phyloP scores from a whole-genome alignment of 2,329 filamentous ascomycete genomes.

The Venturia carpophila region DNA sequence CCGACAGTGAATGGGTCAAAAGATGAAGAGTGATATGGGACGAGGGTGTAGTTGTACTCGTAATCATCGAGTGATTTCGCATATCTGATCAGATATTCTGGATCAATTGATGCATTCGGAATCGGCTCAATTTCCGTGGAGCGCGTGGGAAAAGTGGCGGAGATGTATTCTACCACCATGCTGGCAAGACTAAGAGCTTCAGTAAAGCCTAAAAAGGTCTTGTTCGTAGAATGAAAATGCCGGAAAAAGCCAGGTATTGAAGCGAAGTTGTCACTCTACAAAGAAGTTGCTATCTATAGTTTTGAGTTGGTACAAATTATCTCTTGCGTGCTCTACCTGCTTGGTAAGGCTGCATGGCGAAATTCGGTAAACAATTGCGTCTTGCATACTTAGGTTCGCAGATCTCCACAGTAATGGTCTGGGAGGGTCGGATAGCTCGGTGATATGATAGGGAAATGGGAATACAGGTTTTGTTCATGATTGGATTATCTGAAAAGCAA shows the following conservation, averaged over 20 bases:
- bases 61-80: constrained; percentile 52
- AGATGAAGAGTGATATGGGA: constrained; percentile 50
- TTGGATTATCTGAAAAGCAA: too few species aligned
- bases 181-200: not conserved
- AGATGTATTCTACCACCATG: constrained; percentile 46
- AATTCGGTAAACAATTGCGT: constrained; percentile 6
- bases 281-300: not conserved
- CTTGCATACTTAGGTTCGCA: constrained; percentile 10
- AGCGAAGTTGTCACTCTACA: too few species aligned
- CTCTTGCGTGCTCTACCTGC: too few species aligned
- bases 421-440: not conserved
- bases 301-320: too few species aligned
- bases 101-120: constrained; percentile 45
- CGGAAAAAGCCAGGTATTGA: not conserved
- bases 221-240: not conserved
- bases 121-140: constrained; percentile 50
- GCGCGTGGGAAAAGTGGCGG: constrained; percentile 48
- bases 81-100: constrained; percentile 50
- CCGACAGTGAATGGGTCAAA: constrained; percentile 53
- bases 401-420: not conserved
- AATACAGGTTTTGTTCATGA: too few species aligned
- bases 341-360: constrained; percentile 4
- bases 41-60: constrained; percentile 53
- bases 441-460: not conserved
- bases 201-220: not conserved